Base-by-base conservation (phyloP, 495 filamentous ascomycete species). In the Penicillium goetzii region DNA sequence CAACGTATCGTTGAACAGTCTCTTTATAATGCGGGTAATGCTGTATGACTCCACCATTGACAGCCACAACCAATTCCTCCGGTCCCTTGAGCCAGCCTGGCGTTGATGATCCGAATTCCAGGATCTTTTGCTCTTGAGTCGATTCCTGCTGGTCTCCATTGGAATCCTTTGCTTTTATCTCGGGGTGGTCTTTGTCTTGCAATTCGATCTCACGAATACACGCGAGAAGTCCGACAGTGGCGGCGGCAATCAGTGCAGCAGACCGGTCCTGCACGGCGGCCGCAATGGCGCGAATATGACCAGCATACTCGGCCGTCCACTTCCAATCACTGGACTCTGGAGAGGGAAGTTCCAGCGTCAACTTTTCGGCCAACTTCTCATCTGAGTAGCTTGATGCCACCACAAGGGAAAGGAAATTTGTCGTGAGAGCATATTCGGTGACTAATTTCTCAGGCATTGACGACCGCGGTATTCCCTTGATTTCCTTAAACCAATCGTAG, bases 31-130 rank as follows among this genome's bases (percentile, higher is more conserved):
- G 69, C n/a, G 89, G 89, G 67, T 90, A 91, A 63, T 89, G 83
- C 30, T 85, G 83, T 41, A 91, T 91, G 56, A 88, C 89, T 49
- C 89, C 88, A 4, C 89, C 89, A 1, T 88, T 89, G 58, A 89
- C 90, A 11, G 89, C 89, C 15, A 92, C 85, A 14, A 86, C 84
- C 51, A 92, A 72, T 64, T 90, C 86, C 52, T 88, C 78, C 2
- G 76, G 76, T 5, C 74, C 69, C 11, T 69, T 65, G 34, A 69
- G 63, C 73, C 71, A 73, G 12, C 64, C 64, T 1, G 59, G 57
- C 33, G n/a, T 68, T 17, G 67, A 61, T 1, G 63, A 57, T 25
- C 60, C 59, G 15, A 59, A 57, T 30, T 64, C 58, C 2, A 49
- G 49, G 12, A 59, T 23, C 15, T 59, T 30, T 25, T 15, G 32